Evolutionary conservation across 345 rosid genomes (phyloP).

Genomic region (Citrus sinensis): DVS_A1.0 CM039162.1:28112001-28112500

Average conservation of each 20-base stretch:
- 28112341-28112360: conserved; percentile 97
- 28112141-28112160: conserved; percentile 96
- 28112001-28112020: conserved; percentile 91
- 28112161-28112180: conserved; percentile 97
- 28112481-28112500: conserved; percentile 96
- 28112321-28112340: conserved; percentile 90
- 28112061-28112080: conserved; percentile 94
- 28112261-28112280: conserved; percentile 82
- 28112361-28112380: conserved; percentile 99
- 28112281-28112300: conserved; percentile 87
- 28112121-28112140: conserved; percentile 98
- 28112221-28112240: conserved; percentile 97
- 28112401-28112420: conserved; percentile 99
- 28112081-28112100: conserved; percentile 87
- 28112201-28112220: conserved; percentile 97
- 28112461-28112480: conserved; percentile 99
- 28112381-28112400: conserved; percentile 97
- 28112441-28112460: conserved; percentile 95
- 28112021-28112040: conserved; percentile 99
- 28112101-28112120: conserved; percentile 89
- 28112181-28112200: conserved; percentile 97
- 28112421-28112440: conserved; percentile 99
- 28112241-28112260: conserved; percentile 96
- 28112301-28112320: conserved; percentile 95
- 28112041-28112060: conserved; percentile 98